phyloP scores from a whole-genome alignment of 1,284 basidiomycete genomes.

The Baeospora myosura region DNA sequence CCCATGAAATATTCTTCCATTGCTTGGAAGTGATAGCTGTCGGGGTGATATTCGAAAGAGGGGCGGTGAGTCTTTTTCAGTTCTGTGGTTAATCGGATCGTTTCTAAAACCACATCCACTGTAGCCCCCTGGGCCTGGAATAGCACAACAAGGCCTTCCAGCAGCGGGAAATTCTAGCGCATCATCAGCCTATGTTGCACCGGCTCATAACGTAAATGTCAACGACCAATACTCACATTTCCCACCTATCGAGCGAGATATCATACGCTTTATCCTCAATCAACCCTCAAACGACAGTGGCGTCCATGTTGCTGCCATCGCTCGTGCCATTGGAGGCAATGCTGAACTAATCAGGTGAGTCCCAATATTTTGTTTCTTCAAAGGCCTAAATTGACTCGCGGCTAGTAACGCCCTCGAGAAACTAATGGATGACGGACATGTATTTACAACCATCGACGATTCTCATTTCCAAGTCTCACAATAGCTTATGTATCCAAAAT shows the following conservation, averaged over 20 bases:
- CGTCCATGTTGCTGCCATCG: constrained; percentile 57
- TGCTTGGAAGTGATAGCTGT: constrained; percentile 44
- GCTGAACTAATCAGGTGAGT: constrained; percentile 43
- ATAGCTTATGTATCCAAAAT: too few species aligned
- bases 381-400: constrained; percentile 5
- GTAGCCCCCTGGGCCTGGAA: too few species aligned
- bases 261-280: constrained; percentile 52
- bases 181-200: too few species aligned
- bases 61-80: constrained; percentile 18
- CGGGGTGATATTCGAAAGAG: constrained; percentile 40
- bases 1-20: constrained; percentile 84
- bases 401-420: constrained; percentile 57
- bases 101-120: too few species aligned
- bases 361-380: background rate
- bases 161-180: too few species aligned
- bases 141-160: too few species aligned
- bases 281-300: constrained; percentile 39
- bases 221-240: constrained; percentile 49
- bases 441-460: constrained; percentile 67
- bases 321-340: constrained; percentile 36
- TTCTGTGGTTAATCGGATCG: constrained; percentile 10
- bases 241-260: constrained; percentile 54
- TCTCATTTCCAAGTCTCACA: constrained; percentile 42
- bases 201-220: background rate
- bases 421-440: constrained; percentile 60